A percentile compares a stretch with the other conserved stretches of the same genome.
Conservation (phyloP, 2,329 filamentous ascomycete genomes). For the Penicillium sp. region DNA sequence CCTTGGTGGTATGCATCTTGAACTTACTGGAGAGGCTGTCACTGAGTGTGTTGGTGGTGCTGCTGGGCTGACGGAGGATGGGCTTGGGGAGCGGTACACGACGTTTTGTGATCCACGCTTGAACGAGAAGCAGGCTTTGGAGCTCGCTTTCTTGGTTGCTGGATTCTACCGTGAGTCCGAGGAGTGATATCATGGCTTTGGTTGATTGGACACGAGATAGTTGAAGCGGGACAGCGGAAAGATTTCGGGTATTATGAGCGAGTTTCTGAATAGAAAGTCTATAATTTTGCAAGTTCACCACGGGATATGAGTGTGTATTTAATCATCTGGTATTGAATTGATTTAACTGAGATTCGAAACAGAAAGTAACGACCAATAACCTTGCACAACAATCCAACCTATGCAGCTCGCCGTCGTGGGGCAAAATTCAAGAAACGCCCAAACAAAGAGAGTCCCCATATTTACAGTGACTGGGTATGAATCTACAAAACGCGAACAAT, state of each 20-base stretch:
- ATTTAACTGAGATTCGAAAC: background rate
- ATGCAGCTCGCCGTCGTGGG: background rate
- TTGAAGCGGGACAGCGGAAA: background rate
- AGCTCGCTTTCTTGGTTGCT: slow-evolving; percentile 89
- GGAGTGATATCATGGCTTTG: background rate
- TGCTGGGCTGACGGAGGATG: slow-evolving; percentile 80
- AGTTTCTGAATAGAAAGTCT: background rate
- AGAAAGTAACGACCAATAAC: background rate
- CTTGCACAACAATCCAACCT: background rate
- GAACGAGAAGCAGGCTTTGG: slow-evolving; percentile 96
- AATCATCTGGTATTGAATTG: background rate
- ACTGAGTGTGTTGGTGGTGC: slow-evolving; percentile 94
- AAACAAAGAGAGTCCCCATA: slow-evolving; percentile 14
- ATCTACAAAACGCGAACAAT: slow-evolving; percentile 13
- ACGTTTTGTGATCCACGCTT: slow-evolving; percentile 93
- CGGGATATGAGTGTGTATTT: background rate
- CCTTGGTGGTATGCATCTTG: slow-evolving; percentile 89
- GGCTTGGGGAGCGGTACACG: slow-evolving; percentile 86
- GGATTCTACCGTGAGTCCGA: slow-evolving; percentile 64
- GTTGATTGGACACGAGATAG: background rate
- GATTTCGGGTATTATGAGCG: background rate
- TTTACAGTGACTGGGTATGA: slow-evolving; percentile 17
- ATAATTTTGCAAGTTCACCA: background rate
- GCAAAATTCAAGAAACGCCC: slow-evolving; percentile 7
- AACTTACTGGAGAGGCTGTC: slow-evolving; percentile 92